Evolutionary conservation across 306 rosid species (phyloP).

Genomic region (Cucumis sativus): DNA sequence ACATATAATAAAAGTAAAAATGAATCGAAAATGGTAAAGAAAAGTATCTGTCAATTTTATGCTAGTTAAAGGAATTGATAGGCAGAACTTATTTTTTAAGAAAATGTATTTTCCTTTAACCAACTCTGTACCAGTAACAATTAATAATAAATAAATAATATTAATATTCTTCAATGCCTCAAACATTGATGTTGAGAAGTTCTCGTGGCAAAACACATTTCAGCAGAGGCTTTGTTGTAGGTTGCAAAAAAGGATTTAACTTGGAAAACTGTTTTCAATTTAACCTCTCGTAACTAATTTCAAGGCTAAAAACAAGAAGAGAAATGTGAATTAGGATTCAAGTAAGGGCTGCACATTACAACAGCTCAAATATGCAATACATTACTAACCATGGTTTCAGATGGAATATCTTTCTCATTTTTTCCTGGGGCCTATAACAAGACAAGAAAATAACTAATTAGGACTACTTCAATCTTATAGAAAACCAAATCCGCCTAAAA

Average conservation of each 20-base stretch:
- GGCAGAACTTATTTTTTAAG: neutral
- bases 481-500: neutral
- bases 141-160: neutral
- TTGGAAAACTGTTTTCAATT: neutral
- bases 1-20: neutral
- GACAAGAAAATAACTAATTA: constrained; percentile 7
- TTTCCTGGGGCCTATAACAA: constrained; percentile 79
- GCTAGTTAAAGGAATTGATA: neutral
- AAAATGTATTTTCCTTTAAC: neutral
- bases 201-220: neutral
- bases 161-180: neutral
- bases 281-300: neutral
- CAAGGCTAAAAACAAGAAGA: neutral
- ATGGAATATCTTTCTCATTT: constrained; percentile 72
- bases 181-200: neutral
- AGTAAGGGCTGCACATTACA: neutral
- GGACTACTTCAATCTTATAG: neutral
- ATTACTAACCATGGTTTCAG: constrained; percentile 82
- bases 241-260: neutral
- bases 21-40: neutral
- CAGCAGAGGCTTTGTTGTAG: neutral
- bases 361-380: neutral
- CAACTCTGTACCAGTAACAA: neutral
- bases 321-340: neutral
- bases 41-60: neutral